Conservation (phyloP, 495 filamentous ascomycete species). For the Podospora fimiseda region DNA sequence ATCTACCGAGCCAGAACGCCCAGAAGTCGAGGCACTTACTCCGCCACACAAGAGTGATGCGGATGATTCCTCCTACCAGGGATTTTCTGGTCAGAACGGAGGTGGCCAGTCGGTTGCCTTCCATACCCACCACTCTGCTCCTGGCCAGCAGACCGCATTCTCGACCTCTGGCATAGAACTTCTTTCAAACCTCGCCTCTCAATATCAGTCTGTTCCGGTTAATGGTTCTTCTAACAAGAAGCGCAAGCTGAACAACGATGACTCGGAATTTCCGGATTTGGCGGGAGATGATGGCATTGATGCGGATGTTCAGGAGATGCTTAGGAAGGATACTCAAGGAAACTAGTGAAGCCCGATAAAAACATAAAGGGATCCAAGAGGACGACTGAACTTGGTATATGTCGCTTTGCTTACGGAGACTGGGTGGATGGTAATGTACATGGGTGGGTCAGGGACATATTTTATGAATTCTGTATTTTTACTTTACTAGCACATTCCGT, state of each 20-base stretch:
- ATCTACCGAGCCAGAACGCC: slow-evolving; percentile 53
- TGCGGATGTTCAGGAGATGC: slow-evolving; percentile 74
- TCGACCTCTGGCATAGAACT: slow-evolving; percentile 44
- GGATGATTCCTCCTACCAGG: slow-evolving; percentile 18
- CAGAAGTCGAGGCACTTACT: slow-evolving; percentile 77
- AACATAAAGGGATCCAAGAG: background rate
- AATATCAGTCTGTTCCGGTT: slow-evolving; percentile 39
- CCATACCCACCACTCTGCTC: slow-evolving; percentile 14
- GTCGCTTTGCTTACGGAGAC: too few relatives aligned
- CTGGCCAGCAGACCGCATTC: slow-evolving; percentile 16
- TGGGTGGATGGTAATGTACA: too few relatives aligned
- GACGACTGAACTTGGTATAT: background rate
- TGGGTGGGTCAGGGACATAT: too few relatives aligned
- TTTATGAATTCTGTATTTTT: too few relatives aligned
- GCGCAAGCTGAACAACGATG: slow-evolving; percentile 60
- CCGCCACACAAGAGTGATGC: slow-evolving; percentile 49
- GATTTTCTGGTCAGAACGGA: slow-evolving; percentile 25
- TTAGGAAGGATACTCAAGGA: slow-evolving; percentile 47
- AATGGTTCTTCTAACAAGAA: slow-evolving; percentile 64
- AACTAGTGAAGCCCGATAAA: background rate
- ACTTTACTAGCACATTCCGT: too few relatives aligned
- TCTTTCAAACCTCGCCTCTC: slow-evolving; percentile 45
- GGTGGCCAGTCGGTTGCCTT: slow-evolving; percentile 21
- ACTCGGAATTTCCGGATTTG: slow-evolving; percentile 65
- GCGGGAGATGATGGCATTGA: slow-evolving; percentile 68